Conservation (phyloP, 2,329 filamentous ascomycete species). For the Verticillium longisporum region DNA sequence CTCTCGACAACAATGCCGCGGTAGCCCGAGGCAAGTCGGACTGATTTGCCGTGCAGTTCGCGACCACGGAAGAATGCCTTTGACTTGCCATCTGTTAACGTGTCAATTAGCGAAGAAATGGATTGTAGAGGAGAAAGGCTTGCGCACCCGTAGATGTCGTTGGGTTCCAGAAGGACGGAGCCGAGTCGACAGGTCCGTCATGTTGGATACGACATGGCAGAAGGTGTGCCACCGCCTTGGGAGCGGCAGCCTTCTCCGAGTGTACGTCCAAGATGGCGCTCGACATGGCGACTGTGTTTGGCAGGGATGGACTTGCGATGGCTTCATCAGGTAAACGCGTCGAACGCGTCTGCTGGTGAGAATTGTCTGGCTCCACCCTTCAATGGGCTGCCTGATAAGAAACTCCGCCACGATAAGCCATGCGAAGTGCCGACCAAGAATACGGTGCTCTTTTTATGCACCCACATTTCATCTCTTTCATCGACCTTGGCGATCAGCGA, state of each 20-base stretch:
- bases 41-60: conserved; percentile 61
- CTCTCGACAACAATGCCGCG: conserved; percentile 54
- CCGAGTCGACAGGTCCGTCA: conserved; percentile 61
- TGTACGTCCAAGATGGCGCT: conserved; percentile 35
- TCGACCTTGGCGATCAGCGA: not conserved
- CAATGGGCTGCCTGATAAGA: not conserved
- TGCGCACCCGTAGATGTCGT: conserved; percentile 31
- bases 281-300: conserved; percentile 23
- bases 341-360: not conserved
- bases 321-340: not conserved
- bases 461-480: not conserved
- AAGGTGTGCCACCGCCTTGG: conserved; percentile 56
- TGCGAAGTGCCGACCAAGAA: not conserved
- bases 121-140: not conserved
- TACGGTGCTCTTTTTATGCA: not conserved
- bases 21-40: conserved; percentile 67
- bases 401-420: not conserved
- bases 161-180: conserved; percentile 66
- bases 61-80: conserved; percentile 72
- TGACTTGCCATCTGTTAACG: conserved; percentile 36
- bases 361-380: not conserved
- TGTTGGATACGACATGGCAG: conserved; percentile 78
- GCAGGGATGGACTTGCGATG: not conserved
- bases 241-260: conserved; percentile 10
- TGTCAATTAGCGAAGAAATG: not conserved